Base-by-base conservation (phyloP, 23 red algal genomes). In the Gracilaria gracilis region DNA sequence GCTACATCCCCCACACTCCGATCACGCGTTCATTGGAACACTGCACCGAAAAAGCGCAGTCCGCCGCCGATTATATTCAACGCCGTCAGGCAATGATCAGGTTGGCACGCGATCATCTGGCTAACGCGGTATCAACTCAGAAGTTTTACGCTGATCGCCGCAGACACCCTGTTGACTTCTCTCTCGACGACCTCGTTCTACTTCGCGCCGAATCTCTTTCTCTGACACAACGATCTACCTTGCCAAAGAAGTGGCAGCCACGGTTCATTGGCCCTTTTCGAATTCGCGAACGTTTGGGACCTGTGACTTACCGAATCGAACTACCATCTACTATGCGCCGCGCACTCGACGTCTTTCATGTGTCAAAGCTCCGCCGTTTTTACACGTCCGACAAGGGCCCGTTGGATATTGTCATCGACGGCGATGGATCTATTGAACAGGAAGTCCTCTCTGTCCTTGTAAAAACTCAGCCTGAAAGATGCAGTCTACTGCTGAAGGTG, bases 221-320 rank as follows among this genome's bases (percentile, higher is more conserved):
- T 12, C 34, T 46, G 5, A 46, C 50, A 73, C 32, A 4, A 6
- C 37, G 5, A 8, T 16, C 29, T 4, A 3, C 42, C 2, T 37
- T 80, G 6, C 39, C 75, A 37, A 80, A 80, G 75, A 50, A 47
- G 37, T 80, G 75, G 75, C 42, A 31, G 51, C 75, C 37, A 6
- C 75, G 42, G 2, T 51, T 17, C 50, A 51, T 51, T 32, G 5
- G 75, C 28, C 75, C 75, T 17, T 50, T 51, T 25, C 66, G 19
- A 5, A 17, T 71, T 36, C 27, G 5, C 1, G 66, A 71, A 2
- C n/a, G 31, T 7, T 25, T 21, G 1, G 23, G 23, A 3, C 9
- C 61, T 33, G 25, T 13, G 12, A 27, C 77, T 5, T 81, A 81
- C 24, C 28, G 55, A 12, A 81, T 81, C 34, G 11, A 81, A 16